Evolutionary conservation across 306 rosid species (phyloP).

Genomic region (Vigna unguiculata): DNA sequence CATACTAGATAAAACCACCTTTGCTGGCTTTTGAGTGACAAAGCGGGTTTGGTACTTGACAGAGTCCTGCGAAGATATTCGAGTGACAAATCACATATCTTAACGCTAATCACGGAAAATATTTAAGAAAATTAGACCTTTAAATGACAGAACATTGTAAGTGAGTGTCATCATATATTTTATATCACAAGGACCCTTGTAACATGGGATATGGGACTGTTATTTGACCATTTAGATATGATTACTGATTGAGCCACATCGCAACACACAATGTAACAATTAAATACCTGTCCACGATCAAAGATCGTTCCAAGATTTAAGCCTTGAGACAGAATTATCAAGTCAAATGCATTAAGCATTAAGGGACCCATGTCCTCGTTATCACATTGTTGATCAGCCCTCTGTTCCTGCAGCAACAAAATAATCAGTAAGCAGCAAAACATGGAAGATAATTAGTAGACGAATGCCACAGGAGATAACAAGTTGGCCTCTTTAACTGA

Average conservation of each 20-base stretch:
- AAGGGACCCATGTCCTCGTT: constrained; percentile 76
- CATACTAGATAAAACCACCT: constrained; percentile 84
- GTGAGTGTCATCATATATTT: constrained; percentile 5
- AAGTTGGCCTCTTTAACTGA: background rate
- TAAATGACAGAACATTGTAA: constrained; percentile 16
- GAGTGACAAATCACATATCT: constrained; percentile 8
- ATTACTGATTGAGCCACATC: constrained; percentile 2
- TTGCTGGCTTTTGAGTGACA: constrained; percentile 87
- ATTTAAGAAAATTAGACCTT: constrained; percentile 6
- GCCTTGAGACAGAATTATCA: constrained; percentile 88
- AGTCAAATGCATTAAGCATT: constrained; percentile 86
- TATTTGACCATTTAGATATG: constrained; percentile 1
- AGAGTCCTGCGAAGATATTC: constrained; percentile 60
- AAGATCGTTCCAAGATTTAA: constrained; percentile 83
- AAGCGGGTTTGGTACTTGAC: constrained; percentile 79
- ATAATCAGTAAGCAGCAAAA: constrained; percentile 37
- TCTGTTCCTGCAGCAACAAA: constrained; percentile 61
- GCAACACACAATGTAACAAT: constrained; percentile 7
- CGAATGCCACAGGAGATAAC: background rate
- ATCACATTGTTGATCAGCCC: constrained; percentile 52
- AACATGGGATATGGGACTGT: background rate
- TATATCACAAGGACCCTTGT: background rate
- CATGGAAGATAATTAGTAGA: constrained; percentile 30
- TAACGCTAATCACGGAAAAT: constrained; percentile 23
- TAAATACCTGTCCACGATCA: constrained; percentile 76